These are phyloP conservation scores for Penicillium occitanis DNA, from an alignment of 2,329 filamentous ascomycete genomes.

Conservation along the genomic window DNA sequence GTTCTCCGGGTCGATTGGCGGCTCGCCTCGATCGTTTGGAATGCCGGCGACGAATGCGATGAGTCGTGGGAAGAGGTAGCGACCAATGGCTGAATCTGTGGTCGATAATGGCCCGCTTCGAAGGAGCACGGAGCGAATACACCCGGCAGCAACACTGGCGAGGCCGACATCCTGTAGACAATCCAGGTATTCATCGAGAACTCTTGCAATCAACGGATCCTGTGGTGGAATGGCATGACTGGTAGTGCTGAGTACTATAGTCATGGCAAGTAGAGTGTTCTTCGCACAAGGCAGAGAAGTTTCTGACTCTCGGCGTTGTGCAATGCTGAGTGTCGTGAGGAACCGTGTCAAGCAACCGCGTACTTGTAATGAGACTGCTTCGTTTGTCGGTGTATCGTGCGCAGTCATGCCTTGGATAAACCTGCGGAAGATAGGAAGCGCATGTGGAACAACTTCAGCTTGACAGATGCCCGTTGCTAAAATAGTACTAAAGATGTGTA, in stretches of 20 bases:
- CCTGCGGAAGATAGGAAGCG: slow-evolving; percentile 85
- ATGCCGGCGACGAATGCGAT: slow-evolving; percentile 67
- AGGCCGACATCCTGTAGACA: slow-evolving; percentile 64
- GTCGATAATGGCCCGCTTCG: slow-evolving; percentile 57
- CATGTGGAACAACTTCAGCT: slow-evolving; percentile 81
- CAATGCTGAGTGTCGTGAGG: slow-evolving; percentile 63
- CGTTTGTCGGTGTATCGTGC: slow-evolving; percentile 31
- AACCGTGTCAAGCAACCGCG: slow-evolving; percentile 81
- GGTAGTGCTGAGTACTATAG: slow-evolving; percentile 82
- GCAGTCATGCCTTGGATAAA: slow-evolving; percentile 76
- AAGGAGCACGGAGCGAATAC: slow-evolving; percentile 80
- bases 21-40: slow-evolving; percentile 59
- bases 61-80: slow-evolving; percentile 72
- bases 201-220: slow-evolving; percentile 72
- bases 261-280: slow-evolving; percentile 84
- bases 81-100: slow-evolving; percentile 71
- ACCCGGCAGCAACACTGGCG: slow-evolving; percentile 85
- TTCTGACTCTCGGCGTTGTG: slow-evolving; percentile 57
- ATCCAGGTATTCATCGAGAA: slow-evolving; percentile 78
- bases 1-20: slow-evolving; percentile 66
- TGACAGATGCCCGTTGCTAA: slow-evolving; percentile 86
- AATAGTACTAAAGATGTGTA: slow-evolving; percentile 94
- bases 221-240: slow-evolving; percentile 69
- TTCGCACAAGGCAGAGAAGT: slow-evolving; percentile 85
- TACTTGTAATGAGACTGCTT: slow-evolving; percentile 66